A percentile compares a stretch with the other conserved stretches of the same genome.
Conservation (phyloP, 179 eudicot species). For the Beta lomatogona region DNA sequence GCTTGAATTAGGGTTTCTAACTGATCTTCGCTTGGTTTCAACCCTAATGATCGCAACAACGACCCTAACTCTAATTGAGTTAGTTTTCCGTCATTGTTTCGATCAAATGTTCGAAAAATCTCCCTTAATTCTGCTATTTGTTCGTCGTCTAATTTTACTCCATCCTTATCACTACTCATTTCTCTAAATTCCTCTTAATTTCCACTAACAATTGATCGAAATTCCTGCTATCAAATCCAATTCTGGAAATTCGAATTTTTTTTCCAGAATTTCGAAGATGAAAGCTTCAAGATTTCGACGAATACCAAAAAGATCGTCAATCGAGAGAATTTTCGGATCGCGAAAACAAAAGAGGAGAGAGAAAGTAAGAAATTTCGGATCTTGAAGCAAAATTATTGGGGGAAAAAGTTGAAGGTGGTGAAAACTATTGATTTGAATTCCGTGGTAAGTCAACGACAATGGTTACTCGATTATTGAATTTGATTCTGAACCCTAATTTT, state of each 20-base stretch:
- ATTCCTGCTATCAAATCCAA: background rate
- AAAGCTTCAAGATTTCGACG: slow-evolving; percentile 7
- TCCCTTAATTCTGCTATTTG: slow-evolving; percentile 49
- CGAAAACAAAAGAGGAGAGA: background rate
- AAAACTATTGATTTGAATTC: slow-evolving; percentile 4
- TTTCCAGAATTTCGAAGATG: background rate
- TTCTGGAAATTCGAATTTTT: background rate
- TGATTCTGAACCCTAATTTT: slow-evolving; percentile 11
- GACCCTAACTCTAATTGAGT: slow-evolving; percentile 54
- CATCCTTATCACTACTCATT: slow-evolving; percentile 40
- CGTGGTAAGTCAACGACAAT: slow-evolving; percentile 37
- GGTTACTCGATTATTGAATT: slow-evolving; percentile 15
- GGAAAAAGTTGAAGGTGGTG: background rate
- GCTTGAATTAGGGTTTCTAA: slow-evolving; percentile 44
- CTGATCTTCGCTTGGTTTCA: slow-evolving; percentile 49
- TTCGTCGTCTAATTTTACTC: slow-evolving; percentile 47
- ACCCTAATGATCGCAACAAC: slow-evolving; percentile 43
- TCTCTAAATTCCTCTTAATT: background rate
- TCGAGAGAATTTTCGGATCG: slow-evolving; percentile 22
- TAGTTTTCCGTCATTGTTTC: slow-evolving; percentile 49
- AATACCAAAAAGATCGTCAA: slow-evolving; percentile 19
- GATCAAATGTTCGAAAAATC: slow-evolving; percentile 45
- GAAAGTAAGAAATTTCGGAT: slow-evolving; percentile 14
- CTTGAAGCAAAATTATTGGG: background rate
- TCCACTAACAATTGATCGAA: background rate